phyloP scores from a whole-genome alignment of 441 rosid genomes.

The Adansonia madagascariensis region DNA sequence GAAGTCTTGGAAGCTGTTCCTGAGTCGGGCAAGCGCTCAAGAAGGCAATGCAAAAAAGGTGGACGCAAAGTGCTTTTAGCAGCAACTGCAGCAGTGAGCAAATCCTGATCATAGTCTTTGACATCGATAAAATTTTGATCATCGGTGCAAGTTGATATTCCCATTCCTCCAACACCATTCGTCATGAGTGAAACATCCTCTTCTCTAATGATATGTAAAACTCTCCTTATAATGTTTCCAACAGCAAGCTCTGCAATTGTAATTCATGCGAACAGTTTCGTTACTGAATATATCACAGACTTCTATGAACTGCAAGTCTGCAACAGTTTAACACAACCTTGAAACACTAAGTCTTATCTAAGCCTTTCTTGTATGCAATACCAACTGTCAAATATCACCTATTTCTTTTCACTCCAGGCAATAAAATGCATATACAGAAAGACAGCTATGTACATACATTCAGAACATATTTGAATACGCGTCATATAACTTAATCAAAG shows the following conservation, averaged over 20 bases:
- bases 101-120: neutral
- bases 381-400: too few species aligned
- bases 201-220: constrained; percentile 30
- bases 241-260: constrained; percentile 30
- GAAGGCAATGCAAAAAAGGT: constrained; percentile 29
- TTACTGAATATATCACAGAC: neutral
- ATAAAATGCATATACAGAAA: too few species aligned
- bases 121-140: neutral
- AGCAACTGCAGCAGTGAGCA: neutral
- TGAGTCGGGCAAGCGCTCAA: constrained; percentile 16
- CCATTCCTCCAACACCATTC: constrained; percentile 21
- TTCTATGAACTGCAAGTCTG: too few species aligned
- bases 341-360: too few species aligned
- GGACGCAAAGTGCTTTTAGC: constrained; percentile 5
- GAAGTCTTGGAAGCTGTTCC: constrained; percentile 11
- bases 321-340: too few species aligned
- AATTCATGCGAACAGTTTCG: neutral
- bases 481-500: too few species aligned
- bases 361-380: too few species aligned
- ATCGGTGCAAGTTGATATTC: neutral
- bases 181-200: constrained; percentile 13
- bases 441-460: too few species aligned
- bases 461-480: too few species aligned
- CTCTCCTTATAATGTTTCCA: constrained; percentile 29
- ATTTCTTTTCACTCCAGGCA: too few species aligned